phyloP scores from a whole-genome alignment of 768 basidiomycete genomes.

The Hygrophoropsis aurantiaca region DNA sequence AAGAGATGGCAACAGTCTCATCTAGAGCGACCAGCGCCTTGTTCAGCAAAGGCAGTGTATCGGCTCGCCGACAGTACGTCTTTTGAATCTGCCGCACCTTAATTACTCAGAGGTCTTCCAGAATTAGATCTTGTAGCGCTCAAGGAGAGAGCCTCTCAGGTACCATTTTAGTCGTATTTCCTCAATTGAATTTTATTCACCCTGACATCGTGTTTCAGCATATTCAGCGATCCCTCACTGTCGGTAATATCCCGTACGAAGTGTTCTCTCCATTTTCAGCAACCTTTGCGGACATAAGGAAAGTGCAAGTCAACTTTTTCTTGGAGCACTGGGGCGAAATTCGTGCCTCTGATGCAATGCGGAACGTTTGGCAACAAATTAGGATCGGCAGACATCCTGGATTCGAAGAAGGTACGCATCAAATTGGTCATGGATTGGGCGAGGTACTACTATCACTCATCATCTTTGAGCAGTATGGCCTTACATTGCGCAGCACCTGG shows the following conservation, averaged over 20 bases:
- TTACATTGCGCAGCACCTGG: constrained; percentile 58
- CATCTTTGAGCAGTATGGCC: constrained; percentile 55
- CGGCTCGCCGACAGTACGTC: constrained; percentile 77
- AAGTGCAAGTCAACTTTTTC: constrained; percentile 81
- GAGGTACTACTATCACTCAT: too few relatives aligned
- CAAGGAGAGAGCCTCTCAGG: constrained; percentile 69
- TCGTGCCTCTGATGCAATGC: constrained; percentile 80
- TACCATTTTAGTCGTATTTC: constrained; percentile 7
- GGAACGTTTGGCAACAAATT: constrained; percentile 82
- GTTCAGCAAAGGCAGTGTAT: constrained; percentile 84
- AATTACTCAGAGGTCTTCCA: constrained; percentile 24
- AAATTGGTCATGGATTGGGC: background rate
- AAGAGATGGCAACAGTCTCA: constrained; percentile 62
- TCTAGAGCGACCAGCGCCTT: constrained; percentile 64
- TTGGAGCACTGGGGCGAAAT: constrained; percentile 82
- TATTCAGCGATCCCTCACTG: constrained; percentile 72
- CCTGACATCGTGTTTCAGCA: constrained; percentile 42
- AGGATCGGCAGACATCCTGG: constrained; percentile 81
- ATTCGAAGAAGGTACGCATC: constrained; percentile 72
- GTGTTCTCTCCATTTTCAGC: constrained; percentile 85
- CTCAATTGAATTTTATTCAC: background rate
- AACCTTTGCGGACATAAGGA: constrained; percentile 77
- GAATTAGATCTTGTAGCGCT: constrained; percentile 72
- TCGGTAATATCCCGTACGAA: constrained; percentile 82
- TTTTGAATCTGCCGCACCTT: background rate